These are phyloP conservation scores for Thamnidium elegans DNA, from an alignment of 192 early-diverging fungal species.

Conservation along the genomic window DNA sequence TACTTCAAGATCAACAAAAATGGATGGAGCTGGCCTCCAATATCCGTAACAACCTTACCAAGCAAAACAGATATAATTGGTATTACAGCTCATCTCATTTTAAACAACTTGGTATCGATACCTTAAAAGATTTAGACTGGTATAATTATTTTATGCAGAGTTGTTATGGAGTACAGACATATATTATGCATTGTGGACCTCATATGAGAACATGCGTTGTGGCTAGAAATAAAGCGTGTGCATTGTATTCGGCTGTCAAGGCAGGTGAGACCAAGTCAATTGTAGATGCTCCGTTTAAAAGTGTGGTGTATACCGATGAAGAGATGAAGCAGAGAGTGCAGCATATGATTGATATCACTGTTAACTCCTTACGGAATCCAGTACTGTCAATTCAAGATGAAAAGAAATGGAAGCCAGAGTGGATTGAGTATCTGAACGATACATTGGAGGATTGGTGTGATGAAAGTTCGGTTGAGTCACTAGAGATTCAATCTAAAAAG, in stretches of 20 bases:
- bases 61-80: not conserved
- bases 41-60: slow-evolving; percentile 3
- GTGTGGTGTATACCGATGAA: slow-evolving; percentile 23
- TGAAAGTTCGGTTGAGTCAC: not conserved
- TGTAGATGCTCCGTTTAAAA: slow-evolving; percentile 8
- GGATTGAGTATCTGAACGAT: slow-evolving; percentile 19
- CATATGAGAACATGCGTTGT: slow-evolving; percentile 9
- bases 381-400: not conserved
- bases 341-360: slow-evolving; percentile 18
- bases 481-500: not conserved
- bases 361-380: slow-evolving; percentile 2
- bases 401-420: slow-evolving; percentile 1
- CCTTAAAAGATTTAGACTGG: not conserved
- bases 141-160: slow-evolving; percentile 16
- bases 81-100: not conserved
- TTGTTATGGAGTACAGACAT: slow-evolving; percentile 12
- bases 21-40: slow-evolving; percentile 15
- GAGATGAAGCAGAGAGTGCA: slow-evolving; percentile 15
- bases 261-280: not conserved
- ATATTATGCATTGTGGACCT: not conserved
- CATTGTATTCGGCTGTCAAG: not conserved
- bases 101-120: not conserved
- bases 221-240: not conserved
- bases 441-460: slow-evolving; percentile 19
- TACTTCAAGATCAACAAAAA: slow-evolving; percentile 1